Base-by-base conservation (phyloP, 2,329 filamentous ascomycete species). In the Epichloe sylvatica region DNA sequence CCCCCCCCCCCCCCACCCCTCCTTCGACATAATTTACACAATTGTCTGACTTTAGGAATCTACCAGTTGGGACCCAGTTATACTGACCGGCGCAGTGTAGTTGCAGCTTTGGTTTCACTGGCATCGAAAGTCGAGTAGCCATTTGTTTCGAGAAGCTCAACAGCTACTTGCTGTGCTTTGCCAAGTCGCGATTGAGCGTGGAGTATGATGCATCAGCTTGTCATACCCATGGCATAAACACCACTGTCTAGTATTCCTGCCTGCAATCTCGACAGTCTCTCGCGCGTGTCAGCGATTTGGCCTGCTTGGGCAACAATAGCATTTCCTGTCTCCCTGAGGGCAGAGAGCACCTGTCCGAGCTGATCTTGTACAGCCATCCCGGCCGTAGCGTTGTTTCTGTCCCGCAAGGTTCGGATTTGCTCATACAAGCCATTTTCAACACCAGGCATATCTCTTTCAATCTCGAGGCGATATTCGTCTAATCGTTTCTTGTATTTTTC, bases 371-470 rank as follows among this genome's bases (percentile, higher is more conserved):
- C 62, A 15, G 63, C 54, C 11, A 54, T 56, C 5, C 53, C 55
- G 5, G 54, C 19, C 15, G 38, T n/a, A n/a, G 46, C 58, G 46
- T 58, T 58, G 35, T 59, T 59, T 33, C 62, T 64, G 45, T 69
- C 66, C 6, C 65, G 60, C 15, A 69, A 54, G 12, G 59, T 56
- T 23, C 65, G 59, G 45, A 70, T 68, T 52, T 69, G 66, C 52
- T 71, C 70, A 51, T 72, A 72, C 15, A 72, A 60, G 0, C 70
- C 70, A 47, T 71, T 69, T 57, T 72, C 70, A 2, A 72, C 70
- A 30, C 69, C 68, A 3, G 70, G 70, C 70, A 72, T 71, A 56
- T 72, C 70, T 36, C 69, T 66, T 56, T 72, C 69, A 40, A 72
- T 71, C 55, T 70, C 69, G 45, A 59, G 62, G n/a, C 69, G 66